phyloP scores from a whole-genome alignment of 2,329 filamentous ascomycete species.

The Paecilomyces niveus region DNA sequence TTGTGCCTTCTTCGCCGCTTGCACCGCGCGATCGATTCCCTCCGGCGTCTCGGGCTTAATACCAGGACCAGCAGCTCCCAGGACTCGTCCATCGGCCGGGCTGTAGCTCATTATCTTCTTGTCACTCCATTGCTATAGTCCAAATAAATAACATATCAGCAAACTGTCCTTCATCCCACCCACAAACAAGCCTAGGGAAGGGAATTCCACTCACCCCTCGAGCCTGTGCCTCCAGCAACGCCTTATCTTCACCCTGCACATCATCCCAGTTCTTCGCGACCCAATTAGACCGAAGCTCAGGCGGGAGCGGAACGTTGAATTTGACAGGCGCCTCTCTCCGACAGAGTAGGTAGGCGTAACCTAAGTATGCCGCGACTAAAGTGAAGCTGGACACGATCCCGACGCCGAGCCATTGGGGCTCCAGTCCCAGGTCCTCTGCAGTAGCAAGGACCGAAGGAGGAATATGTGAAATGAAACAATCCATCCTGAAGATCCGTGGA shows the following conservation, averaged over 20 bases:
- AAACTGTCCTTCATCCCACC: background rate
- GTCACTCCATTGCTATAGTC: constrained; percentile 29
- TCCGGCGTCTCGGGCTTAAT: constrained; percentile 65
- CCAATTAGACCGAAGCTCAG: constrained; percentile 25
- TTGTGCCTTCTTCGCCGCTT: constrained; percentile 68
- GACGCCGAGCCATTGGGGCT: constrained; percentile 17
- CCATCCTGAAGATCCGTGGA: background rate
- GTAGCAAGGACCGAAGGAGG: constrained; percentile 15
- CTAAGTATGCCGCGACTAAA: constrained; percentile 22
- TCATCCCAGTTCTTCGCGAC: constrained; percentile 29
- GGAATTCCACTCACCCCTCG: constrained; percentile 25
- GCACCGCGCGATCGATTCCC: constrained; percentile 72
- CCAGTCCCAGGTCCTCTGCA: constrained; percentile 11
- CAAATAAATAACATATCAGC: constrained; percentile 10
- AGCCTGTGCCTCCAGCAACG: constrained; percentile 30
- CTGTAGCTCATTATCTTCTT: constrained; percentile 45
- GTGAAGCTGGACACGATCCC: constrained; percentile 23
- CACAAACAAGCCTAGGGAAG: background rate
- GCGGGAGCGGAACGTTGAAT: constrained; percentile 32
- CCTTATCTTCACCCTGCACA: constrained; percentile 23
- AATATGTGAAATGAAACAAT: background rate
- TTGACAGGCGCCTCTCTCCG: constrained; percentile 26
- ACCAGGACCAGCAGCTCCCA: constrained; percentile 56
- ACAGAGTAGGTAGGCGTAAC: constrained; percentile 22
- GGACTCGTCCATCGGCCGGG: constrained; percentile 77